These are phyloP conservation scores for Mytilinidion resinicola DNA, from an alignment of 495 filamentous ascomycete genomes.

Conservation along the genomic window DNA sequence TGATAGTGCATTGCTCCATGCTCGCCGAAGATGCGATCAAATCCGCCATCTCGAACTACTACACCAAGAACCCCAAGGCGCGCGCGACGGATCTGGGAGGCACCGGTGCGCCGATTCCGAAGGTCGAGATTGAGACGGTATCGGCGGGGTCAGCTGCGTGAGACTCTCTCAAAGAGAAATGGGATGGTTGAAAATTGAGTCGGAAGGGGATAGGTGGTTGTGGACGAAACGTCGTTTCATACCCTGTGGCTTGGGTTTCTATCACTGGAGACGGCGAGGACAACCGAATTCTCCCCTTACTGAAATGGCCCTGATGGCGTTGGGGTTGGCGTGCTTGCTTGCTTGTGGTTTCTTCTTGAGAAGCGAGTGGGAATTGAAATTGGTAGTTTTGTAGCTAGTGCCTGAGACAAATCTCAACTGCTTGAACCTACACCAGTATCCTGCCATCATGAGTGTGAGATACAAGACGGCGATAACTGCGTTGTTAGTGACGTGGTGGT, in stretches of 20 bases:
- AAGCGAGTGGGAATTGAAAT: neutral
- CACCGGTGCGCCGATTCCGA: conserved; percentile 50
- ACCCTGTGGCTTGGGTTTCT: neutral
- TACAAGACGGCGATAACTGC: neutral
- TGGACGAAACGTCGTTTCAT: neutral
- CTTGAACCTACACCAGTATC: neutral
- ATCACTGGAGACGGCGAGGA: neutral
- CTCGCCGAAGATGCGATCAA: conserved; percentile 99
- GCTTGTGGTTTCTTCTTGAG: neutral
- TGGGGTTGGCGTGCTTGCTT: neutral
- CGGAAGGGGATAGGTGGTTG: neutral
- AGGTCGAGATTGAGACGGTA: conserved; percentile 41
- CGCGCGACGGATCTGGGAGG: conserved; percentile 66
- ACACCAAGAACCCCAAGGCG: conserved; percentile 86
- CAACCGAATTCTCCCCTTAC: neutral
- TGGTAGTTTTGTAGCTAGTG: neutral
- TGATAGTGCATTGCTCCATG: conserved; percentile 92
- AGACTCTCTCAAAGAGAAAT: conserved; percentile 3
- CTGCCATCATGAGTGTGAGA: neutral
- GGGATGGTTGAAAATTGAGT: conserved; percentile 8
- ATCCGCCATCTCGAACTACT: conserved; percentile 96
- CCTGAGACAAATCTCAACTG: neutral
- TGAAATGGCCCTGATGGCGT: neutral
- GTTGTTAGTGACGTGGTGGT: neutral
- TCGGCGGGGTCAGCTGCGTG: conserved; percentile 12